Base-by-base conservation (phyloP, 1,284 basidiomycete species). In the Anthracocystis panici-leucophaei region DNA sequence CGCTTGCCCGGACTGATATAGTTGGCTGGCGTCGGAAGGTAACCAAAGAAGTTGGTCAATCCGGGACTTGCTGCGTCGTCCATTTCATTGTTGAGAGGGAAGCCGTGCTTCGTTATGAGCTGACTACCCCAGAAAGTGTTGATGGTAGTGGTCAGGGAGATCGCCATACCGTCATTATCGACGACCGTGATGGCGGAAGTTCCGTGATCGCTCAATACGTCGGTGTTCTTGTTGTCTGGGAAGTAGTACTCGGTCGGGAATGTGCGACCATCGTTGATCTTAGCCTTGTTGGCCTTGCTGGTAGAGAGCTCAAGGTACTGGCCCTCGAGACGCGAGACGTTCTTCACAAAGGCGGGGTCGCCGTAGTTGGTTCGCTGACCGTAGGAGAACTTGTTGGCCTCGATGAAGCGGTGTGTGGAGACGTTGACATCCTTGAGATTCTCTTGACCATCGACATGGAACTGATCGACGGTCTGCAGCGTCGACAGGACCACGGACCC, bases 141-240 rank as follows among this genome's bases (percentile, higher is more conserved):
- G 67, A 87, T 82, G 0, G 87, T 87, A 2, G 87, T 87, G 5
- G 87, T 87, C 41, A 87, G 64, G 27, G 85, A 84, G 50, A 87
- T 80, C 2, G 86, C 84, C 73, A 85, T 84, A 2, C 87, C 87
- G 20, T 78, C 53, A 0, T 66, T 67, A 63, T 87, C 87, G 4
- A 85, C 84, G 2, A 82, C 84, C 16, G 85, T 84, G 23, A 87
- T 60, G 44, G 86, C 85, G 31, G 83, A 85, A 8, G 87, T 87
- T 3, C 87, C 87, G 20, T 72, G 63, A 55, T 87, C 86, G 16
- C 54, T 66, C 14, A 81, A 59, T 1, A 85, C 75, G 20, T 74
- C 65, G 50, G 81, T 82, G 10, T 61, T 12, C 44, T 60, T 55
- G 58, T 80, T 78, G 50, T 55, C 38, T 0, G 86, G 86, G 46